phyloP scores from a whole-genome alignment of 2,329 filamentous ascomycete genomes.

The Myriosclerotinia duriaeana region DNA sequence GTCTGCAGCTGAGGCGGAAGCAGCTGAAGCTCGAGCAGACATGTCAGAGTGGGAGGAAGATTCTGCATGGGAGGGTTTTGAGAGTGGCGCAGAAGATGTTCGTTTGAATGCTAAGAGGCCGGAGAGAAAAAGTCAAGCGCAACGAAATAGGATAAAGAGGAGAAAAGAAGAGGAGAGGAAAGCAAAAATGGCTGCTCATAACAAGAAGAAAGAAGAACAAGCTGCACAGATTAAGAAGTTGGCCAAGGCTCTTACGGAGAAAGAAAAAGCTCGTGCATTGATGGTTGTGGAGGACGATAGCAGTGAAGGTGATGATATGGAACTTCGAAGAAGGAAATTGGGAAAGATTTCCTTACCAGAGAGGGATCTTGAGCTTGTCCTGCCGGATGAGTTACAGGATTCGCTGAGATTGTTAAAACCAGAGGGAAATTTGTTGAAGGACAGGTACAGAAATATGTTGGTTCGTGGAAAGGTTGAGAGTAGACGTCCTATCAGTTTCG shows the following conservation, averaged over 20 bases:
- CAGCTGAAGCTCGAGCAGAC: conserved; percentile 65
- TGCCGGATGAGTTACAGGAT: conserved; percentile 81
- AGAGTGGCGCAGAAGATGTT: conserved; percentile 75
- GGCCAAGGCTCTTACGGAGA: conserved; percentile 59
- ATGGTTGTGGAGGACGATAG: conserved; percentile 47
- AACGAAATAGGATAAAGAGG: conserved; percentile 84
- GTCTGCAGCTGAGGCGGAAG: conserved; percentile 73
- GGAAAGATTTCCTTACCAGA: conserved; percentile 74
- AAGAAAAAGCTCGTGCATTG: conserved; percentile 52
- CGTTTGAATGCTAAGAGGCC: conserved; percentile 68
- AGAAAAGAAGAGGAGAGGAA: conserved; percentile 83
- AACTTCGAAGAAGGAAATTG: conserved; percentile 69
- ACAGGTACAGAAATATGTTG: conserved; percentile 85
- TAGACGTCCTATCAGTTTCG: conserved; percentile 73
- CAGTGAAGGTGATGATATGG: conserved; percentile 59
- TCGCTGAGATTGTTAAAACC: conserved; percentile 81
- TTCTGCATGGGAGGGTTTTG: conserved; percentile 85
- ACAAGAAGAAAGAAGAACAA: conserved; percentile 72
- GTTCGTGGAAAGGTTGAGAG: conserved; percentile 87
- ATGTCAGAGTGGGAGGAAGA: conserved; percentile 78
- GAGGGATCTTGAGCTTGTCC: conserved; percentile 74
- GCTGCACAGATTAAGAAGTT: conserved; percentile 70
- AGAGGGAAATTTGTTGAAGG: conserved; percentile 91
- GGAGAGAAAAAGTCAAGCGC: conserved; percentile 78
- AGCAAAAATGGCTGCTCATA: conserved; percentile 71